Evolutionary conservation across 805 yeast genomes (phyloP).

Genomic region (Sugiyamaella americana): DNA sequence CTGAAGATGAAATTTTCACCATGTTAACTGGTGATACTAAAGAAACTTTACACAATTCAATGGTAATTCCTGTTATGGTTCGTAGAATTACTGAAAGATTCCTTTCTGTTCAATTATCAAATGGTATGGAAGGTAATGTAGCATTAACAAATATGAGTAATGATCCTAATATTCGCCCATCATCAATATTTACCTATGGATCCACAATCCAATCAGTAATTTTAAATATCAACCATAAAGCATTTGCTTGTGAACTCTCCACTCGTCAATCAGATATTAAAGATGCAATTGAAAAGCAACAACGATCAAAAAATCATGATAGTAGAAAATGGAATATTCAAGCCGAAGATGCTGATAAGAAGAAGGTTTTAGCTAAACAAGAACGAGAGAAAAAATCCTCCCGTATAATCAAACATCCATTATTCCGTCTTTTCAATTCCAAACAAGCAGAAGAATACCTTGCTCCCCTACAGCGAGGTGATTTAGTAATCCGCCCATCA

Average conservation of each 20-base stretch:
- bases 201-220: constrained; percentile 87
- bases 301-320: constrained; percentile 37
- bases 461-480: constrained; percentile 86
- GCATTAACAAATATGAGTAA: constrained; percentile 33
- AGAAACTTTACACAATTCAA: constrained; percentile 60
- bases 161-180: constrained; percentile 25
- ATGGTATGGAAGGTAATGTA: constrained; percentile 55
- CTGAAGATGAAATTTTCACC: constrained; percentile 70
- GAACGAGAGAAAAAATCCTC: constrained; percentile 61
- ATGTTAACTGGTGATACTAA: constrained; percentile 83
- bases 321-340: constrained; percentile 65
- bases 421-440: constrained; percentile 75
- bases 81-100: constrained; percentile 51
- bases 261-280: constrained; percentile 60
- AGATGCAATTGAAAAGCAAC: constrained; percentile 41
- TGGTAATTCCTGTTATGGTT: constrained; percentile 69
- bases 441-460: constrained; percentile 89
- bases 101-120: constrained; percentile 42
- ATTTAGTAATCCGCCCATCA: constrained; percentile 89
- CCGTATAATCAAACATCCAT: constrained; percentile 85
- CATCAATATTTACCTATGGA: constrained; percentile 37
- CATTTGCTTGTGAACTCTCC: constrained; percentile 67
- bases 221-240: constrained; percentile 61
- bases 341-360: constrained; percentile 62
- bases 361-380: constrained; percentile 46